These are phyloP conservation scores for Phytophthora brassicae DNA, from an alignment of 352 stramenopile genomes.

Conservation along the genomic window DNA sequence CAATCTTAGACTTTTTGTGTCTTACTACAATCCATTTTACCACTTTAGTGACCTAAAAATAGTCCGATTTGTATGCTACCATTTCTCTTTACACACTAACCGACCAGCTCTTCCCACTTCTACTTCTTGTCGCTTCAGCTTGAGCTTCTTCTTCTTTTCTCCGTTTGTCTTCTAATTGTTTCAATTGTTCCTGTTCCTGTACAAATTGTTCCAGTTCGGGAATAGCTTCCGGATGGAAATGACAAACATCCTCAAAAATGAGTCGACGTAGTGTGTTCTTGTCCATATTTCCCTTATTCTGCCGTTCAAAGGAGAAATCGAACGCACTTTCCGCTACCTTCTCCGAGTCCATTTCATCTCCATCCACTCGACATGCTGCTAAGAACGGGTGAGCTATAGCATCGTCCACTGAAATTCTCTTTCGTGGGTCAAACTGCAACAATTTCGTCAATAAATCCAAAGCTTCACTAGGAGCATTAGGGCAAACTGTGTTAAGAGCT, in stretches of 20 bases:
- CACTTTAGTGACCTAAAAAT: constrained; percentile 14
- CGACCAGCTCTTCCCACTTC: constrained; percentile 24
- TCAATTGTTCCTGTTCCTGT: constrained; percentile 48
- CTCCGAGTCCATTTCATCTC: constrained; percentile 45
- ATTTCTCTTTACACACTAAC: constrained; percentile 23
- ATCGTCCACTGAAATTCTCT: constrained; percentile 70
- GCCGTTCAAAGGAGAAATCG: constrained; percentile 84
- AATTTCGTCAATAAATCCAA: constrained; percentile 87
- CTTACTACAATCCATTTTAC: constrained; percentile 16
- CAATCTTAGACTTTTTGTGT: no score
- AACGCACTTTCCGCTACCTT: constrained; percentile 47
- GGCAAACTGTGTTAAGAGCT: constrained; percentile 48
- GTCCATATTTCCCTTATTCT: constrained; percentile 61
- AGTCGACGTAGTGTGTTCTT: constrained; percentile 78
- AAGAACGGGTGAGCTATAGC: constrained; percentile 84
- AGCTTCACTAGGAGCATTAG: constrained; percentile 54
- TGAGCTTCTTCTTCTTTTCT: constrained; percentile 27
- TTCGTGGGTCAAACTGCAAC: constrained; percentile 89
- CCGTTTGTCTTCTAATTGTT: constrained; percentile 28
- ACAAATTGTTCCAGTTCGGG: constrained; percentile 58
- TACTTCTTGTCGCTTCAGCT: constrained; percentile 4
- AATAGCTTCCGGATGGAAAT: constrained; percentile 77
- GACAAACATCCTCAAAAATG: constrained; percentile 86
- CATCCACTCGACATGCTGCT: constrained; percentile 52
- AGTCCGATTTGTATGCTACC: constrained; percentile 17